Conservation (phyloP, 1,284 basidiomycete species). For the Apiotrichum laibachii region DNA sequence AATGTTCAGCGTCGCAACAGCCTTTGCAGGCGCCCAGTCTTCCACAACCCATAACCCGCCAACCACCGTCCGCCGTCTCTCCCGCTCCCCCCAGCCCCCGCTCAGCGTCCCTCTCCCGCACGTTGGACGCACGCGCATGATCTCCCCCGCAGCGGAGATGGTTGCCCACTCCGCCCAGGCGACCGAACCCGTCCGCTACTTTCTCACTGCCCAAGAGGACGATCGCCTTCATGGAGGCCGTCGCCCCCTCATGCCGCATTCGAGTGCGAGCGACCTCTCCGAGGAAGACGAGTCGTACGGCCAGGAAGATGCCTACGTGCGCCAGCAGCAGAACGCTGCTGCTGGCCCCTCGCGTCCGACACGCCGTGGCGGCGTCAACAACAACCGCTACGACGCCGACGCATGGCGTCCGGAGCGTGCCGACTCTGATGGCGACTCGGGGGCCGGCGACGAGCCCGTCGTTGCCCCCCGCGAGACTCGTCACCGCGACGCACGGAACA, state of each 20-base stretch:
- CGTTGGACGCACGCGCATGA: neutral
- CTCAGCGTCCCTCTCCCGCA: neutral
- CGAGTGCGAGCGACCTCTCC: constrained; percentile 21
- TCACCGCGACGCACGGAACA: neutral
- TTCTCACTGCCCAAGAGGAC: constrained; percentile 29
- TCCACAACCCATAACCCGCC: neutral
- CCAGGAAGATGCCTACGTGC: constrained; percentile 30
- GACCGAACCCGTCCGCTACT: constrained; percentile 38
- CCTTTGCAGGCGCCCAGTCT: neutral
- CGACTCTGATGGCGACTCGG: constrained; percentile 6
- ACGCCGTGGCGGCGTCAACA: neutral
- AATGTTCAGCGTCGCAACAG: constrained; percentile 1
- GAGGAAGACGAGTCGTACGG: constrained; percentile 43
- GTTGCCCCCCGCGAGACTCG: neutral
- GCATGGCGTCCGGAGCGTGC: neutral
- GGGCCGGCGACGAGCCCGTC: neutral
- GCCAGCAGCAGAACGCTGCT: neutral
- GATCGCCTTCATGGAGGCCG: constrained; percentile 14
- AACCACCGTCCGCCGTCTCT: neutral
- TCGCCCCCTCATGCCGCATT: constrained; percentile 8
- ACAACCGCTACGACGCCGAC: neutral
- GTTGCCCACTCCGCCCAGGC: constrained; percentile 15
- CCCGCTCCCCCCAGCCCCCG: neutral
- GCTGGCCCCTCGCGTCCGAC: neutral
- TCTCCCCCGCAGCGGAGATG: neutral